Evolutionary conservation across 169 alveolate genomes (phyloP).

Genomic region (Plasmodium fragile): DNA sequence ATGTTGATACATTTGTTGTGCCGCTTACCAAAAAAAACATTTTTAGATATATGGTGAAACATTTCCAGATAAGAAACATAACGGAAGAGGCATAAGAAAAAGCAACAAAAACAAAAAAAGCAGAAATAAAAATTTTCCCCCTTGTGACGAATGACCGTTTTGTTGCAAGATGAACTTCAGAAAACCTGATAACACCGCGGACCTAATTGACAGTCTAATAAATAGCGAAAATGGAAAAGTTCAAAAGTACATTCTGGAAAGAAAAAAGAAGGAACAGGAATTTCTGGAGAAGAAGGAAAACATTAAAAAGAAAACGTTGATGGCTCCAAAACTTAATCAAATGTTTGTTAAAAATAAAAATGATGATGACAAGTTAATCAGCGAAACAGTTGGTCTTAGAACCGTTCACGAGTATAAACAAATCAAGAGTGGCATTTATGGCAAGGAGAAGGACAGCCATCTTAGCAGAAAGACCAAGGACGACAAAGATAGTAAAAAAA

Average conservation of each 20-base stretch:
- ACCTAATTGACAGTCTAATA: constrained; percentile 68
- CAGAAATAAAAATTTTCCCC: background rate
- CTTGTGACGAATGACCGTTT: background rate
- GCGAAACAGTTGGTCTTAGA: constrained; percentile 70
- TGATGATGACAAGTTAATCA: constrained; percentile 70
- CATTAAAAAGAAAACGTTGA: constrained; percentile 45
- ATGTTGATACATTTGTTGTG: background rate
- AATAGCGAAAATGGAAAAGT: constrained; percentile 77
- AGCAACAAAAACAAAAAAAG: background rate
- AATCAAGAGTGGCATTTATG: constrained; percentile 61
- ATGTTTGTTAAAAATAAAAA: constrained; percentile 73
- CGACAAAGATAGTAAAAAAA: constrained; percentile 14
- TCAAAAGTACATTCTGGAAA: constrained; percentile 72
- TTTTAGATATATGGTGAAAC: background rate
- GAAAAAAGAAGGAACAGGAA: constrained; percentile 71
- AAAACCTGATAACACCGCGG: constrained; percentile 60
- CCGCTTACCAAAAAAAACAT: background rate
- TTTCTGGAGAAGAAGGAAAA: constrained; percentile 70
- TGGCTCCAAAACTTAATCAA: constrained; percentile 73
- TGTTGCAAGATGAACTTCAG: constrained; percentile 52
- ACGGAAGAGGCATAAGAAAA: background rate
- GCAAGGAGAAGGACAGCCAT: constrained; percentile 22
- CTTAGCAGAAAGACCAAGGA: constrained; percentile 8
- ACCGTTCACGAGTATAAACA: constrained; percentile 75
- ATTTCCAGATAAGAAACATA: background rate